Conservation (phyloP, 2,329 filamentous ascomycete genomes). For the Zasmidium angulare region DNA sequence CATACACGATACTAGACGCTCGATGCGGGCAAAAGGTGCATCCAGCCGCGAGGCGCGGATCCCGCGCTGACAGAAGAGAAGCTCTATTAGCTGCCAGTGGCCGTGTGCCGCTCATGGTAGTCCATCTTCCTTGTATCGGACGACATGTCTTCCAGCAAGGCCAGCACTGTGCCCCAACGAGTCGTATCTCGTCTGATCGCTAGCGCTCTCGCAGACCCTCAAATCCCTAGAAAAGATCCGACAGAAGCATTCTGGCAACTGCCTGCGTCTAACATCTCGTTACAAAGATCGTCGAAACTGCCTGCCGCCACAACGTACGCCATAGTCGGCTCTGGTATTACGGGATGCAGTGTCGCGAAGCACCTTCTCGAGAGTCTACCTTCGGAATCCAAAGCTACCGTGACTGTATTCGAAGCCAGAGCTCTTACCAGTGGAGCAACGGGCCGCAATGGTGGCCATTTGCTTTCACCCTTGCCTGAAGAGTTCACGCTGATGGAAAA, state of each 20-base stretch:
- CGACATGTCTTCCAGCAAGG: neutral
- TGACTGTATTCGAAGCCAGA: slow-evolving; percentile 21
- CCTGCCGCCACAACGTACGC: slow-evolving; percentile 17
- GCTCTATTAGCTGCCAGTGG: neutral
- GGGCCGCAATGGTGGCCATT: slow-evolving; percentile 22
- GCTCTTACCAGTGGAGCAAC: slow-evolving; percentile 18
- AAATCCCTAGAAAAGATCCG: slow-evolving; percentile 15
- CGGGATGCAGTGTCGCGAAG: slow-evolving; percentile 20
- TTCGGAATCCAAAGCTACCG: slow-evolving; percentile 1
- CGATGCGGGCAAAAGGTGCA: neutral
- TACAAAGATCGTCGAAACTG: slow-evolving; percentile 9
- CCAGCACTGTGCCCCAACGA: neutral
- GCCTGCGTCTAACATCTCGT: slow-evolving; percentile 7
- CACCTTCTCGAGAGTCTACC: slow-evolving; percentile 12
- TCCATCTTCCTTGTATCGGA: neutral
- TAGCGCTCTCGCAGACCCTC: slow-evolving; percentile 16
- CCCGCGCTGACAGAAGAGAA: neutral
- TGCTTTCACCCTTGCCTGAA: slow-evolving; percentile 18
- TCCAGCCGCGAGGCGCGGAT: neutral
- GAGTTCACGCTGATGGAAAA: slow-evolving; percentile 16
- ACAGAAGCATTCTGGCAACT: slow-evolving; percentile 23
- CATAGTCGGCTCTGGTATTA: slow-evolving; percentile 23
- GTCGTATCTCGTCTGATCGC: slow-evolving; percentile 12
- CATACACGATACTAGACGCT: neutral
- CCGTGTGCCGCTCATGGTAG: neutral